These are phyloP conservation scores for Diutina siamensis DNA, from an alignment of 1,139 yeast species.

Conservation along the genomic window DNA sequence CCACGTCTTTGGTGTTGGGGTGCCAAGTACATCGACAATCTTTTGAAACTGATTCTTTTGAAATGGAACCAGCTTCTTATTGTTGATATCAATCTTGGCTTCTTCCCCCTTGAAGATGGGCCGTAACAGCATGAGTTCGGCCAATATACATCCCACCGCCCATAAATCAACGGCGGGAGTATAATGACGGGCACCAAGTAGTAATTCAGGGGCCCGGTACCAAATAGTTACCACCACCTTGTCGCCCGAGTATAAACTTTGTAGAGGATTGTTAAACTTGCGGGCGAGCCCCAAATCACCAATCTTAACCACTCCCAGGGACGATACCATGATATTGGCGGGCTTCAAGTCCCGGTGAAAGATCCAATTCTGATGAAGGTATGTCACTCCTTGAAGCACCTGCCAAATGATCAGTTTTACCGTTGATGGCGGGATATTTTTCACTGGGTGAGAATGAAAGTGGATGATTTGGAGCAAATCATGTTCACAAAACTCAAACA, in stretches of 20 bases:
- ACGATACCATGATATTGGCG: slow-evolving; percentile 93
- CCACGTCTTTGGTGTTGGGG: slow-evolving; percentile 73
- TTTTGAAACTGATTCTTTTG: slow-evolving; percentile 87
- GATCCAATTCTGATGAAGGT: slow-evolving; percentile 90
- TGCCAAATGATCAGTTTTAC: slow-evolving; percentile 86
- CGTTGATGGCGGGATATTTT: slow-evolving; percentile 65
- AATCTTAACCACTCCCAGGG: slow-evolving; percentile 80
- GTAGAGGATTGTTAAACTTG: slow-evolving; percentile 79
- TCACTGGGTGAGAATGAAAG: slow-evolving; percentile 79
- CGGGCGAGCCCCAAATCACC: slow-evolving; percentile 96
- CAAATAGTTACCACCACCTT: slow-evolving; percentile 97
- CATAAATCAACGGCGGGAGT: slow-evolving; percentile 92
- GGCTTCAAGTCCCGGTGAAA: slow-evolving; percentile 94
- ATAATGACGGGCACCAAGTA: slow-evolving; percentile 86
- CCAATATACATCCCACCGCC: slow-evolving; percentile 97
- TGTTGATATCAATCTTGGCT: slow-evolving; percentile 73
- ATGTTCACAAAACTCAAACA: slow-evolving; percentile 92
- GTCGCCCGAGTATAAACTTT: slow-evolving; percentile 85
- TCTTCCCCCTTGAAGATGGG: slow-evolving; percentile 98
- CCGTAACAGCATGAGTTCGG: slow-evolving; percentile 75
- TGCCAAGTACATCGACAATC: slow-evolving; percentile 81
- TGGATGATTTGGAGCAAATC: slow-evolving; percentile 89
- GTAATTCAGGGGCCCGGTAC: slow-evolving; percentile 93
- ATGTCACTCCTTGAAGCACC: slow-evolving; percentile 81
- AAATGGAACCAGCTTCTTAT: slow-evolving; percentile 84